These are phyloP conservation scores for Debaryomyces coudertii DNA, from an alignment of 1,139 yeast species.

Conservation along the genomic window DNA sequence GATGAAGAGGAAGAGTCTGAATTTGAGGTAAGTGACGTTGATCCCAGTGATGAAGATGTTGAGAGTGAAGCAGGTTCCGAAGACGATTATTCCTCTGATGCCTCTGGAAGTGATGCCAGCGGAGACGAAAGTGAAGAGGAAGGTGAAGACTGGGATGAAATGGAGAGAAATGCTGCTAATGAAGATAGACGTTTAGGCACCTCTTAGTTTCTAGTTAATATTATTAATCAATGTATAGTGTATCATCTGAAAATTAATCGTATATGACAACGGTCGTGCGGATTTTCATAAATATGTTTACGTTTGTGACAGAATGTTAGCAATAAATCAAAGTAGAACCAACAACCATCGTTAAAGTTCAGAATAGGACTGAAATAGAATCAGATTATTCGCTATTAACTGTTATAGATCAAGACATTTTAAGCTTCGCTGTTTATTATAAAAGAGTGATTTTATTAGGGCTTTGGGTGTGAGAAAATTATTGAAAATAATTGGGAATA, in stretches of 20 bases:
- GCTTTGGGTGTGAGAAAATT: not conserved
- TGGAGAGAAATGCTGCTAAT: conserved; percentile 68
- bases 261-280: conserved; percentile 2
- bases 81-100: conserved; percentile 49
- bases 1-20: conserved; percentile 65
- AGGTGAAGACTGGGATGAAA: conserved; percentile 77
- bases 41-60: conserved; percentile 76
- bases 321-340: not conserved
- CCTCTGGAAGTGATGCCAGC: conserved; percentile 42
- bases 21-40: conserved; percentile 63
- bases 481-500: not conserved
- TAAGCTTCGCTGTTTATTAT: not conserved
- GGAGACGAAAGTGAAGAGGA: conserved; percentile 46
- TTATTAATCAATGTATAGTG: conserved; percentile 2
- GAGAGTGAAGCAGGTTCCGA: conserved; percentile 59
- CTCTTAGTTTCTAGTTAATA: conserved; percentile 2
- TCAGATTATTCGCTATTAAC: conserved; percentile 1
- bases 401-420: conserved; percentile 1
- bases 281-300: not conserved
- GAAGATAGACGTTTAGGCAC: conserved; percentile 42
- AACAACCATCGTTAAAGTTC: not conserved
- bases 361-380: not conserved
- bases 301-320: conserved; percentile 8
- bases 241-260: not conserved
- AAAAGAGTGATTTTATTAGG: not conserved